A percentile compares a stretch with the other conserved stretches of the same genome.
Conservation (phyloP, 495 filamentous ascomycete genomes). For the Hypoxylon rickii region DNA sequence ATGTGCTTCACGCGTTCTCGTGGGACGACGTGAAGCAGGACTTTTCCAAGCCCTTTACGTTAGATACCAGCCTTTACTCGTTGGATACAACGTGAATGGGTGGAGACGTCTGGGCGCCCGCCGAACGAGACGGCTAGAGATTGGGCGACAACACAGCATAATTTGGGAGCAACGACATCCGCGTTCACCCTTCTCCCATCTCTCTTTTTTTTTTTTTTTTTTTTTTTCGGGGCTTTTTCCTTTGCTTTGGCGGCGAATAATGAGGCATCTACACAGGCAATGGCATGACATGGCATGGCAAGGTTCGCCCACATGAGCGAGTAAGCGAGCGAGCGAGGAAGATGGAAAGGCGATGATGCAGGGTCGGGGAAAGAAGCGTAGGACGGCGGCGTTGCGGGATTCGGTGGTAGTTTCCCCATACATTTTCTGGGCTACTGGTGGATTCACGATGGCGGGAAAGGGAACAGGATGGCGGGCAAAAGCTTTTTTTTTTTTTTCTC, state of each 20-base stretch:
- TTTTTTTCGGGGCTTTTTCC: not conserved
- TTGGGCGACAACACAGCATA: too few relatives aligned
- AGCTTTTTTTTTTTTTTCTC: slow-evolving; percentile 9
- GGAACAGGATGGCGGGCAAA: slow-evolving; percentile 9
- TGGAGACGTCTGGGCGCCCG: not conserved
- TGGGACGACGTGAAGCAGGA: slow-evolving; percentile 49
- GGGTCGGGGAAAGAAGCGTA: not conserved
- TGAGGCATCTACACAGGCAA: slow-evolving; percentile 9
- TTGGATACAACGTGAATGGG: slow-evolving; percentile 43
- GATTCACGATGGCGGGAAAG: not conserved
- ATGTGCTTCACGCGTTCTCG: slow-evolving; percentile 23
- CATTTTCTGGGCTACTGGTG: slow-evolving; percentile 1
- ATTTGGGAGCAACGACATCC: not conserved
- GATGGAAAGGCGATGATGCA: not conserved
- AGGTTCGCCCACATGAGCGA: too few relatives aligned
- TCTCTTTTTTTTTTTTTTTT: too few relatives aligned
- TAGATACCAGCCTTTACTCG: slow-evolving; percentile 49
- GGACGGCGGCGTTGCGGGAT: slow-evolving; percentile 11
- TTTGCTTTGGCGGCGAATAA: slow-evolving; percentile 5
- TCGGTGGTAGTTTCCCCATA: not conserved
- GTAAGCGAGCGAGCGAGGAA: too few relatives aligned
- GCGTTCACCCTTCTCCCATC: too few relatives aligned
- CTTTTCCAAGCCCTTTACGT: slow-evolving; percentile 47
- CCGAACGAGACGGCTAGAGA: not conserved
- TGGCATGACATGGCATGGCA: too few relatives aligned